Evolutionary conservation across 108 stramenopile genomes (phyloP).

Genomic region (Aurantiochytrium sp.): DNA sequence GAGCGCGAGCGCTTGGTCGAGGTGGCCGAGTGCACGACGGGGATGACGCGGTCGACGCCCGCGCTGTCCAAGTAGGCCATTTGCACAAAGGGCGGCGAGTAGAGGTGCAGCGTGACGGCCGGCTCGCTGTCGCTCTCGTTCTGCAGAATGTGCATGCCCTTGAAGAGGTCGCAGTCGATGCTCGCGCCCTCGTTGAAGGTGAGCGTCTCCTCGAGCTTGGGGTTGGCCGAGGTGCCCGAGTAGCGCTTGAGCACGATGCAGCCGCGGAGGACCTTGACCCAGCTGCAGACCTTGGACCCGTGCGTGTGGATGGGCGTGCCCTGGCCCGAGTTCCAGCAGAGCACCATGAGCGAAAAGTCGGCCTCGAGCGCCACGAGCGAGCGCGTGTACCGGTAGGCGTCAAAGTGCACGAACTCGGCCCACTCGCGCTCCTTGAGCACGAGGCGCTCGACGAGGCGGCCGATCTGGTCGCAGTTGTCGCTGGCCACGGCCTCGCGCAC

Average conservation of each 20-base stretch:
- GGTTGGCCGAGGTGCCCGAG: slow-evolving; percentile 5
- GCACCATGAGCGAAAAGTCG: neutral
- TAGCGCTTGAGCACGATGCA: neutral
- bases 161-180: slow-evolving; percentile 13
- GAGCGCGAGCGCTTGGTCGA: neutral
- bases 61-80: slow-evolving; percentile 22
- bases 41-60: neutral
- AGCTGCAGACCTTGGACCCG: neutral
- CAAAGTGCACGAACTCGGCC: slow-evolving; percentile 8
- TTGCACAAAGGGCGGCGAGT: neutral
- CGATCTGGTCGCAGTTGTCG: neutral
- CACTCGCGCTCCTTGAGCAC: neutral
- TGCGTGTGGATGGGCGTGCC: neutral
- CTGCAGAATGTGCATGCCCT: neutral
- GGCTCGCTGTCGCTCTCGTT: neutral
- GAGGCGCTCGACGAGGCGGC: neutral
- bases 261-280: neutral
- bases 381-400: neutral
- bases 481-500: neutral
- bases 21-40: neutral
- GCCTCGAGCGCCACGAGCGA: neutral
- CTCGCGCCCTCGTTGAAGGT: neutral
- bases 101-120: neutral
- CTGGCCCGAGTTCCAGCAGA: neutral
- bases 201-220: neutral